Base-by-base conservation (phyloP, 2,329 filamentous ascomycete genomes). In the Fusarium solani-melongenae region DNA sequence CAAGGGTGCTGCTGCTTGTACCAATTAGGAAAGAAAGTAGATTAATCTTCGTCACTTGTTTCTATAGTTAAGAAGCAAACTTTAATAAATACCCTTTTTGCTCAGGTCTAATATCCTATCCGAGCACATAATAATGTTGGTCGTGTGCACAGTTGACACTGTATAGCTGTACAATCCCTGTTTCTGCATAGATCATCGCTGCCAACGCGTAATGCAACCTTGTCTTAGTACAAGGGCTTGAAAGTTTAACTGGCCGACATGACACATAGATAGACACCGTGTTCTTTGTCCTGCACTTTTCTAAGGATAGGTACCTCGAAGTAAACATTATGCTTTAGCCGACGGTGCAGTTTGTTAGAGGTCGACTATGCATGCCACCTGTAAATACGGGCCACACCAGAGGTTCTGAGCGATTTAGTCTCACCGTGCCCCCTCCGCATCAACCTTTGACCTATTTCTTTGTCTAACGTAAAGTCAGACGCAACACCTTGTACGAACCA, bases 1-100 rank as follows among this genome's bases (percentile, higher is more conserved):
- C 31, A 71, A 68, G 71, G 67, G 71, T n/a, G 71, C 71, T 5
- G 71, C 71, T 14, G 64, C 60, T 29, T 73, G 71, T 12, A 73
- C 71, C 11, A 62, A 36, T 9, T 62, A 39, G 49, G 49, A 33
- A 53, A 6, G 29, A 22, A 53, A 53, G 49, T 20, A 53, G 49
- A 53, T 24, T 57, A 57, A 33, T 33, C 12, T 53, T 53, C 41
- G 14, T 46, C 14, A 6, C 41, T 27, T 46, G 41, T 46, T 46
- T 46, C 41, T 46, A 46, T 46, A 46, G 41, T 27, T 27, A 46
- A 24, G 41, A 46, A 46, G 41, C 41, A 46, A 27, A 46, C 9
- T 46, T 46, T 46, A 46, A 46, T 46, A 46, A 46, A 27, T 46
- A 46, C 41, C 41, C 41, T 46, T 46, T 46, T 46, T 27, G 41